These are phyloP conservation scores for Fraxinus anomala DNA, from an alignment of 257 asterid genomes.

Conservation along the genomic window DNA sequence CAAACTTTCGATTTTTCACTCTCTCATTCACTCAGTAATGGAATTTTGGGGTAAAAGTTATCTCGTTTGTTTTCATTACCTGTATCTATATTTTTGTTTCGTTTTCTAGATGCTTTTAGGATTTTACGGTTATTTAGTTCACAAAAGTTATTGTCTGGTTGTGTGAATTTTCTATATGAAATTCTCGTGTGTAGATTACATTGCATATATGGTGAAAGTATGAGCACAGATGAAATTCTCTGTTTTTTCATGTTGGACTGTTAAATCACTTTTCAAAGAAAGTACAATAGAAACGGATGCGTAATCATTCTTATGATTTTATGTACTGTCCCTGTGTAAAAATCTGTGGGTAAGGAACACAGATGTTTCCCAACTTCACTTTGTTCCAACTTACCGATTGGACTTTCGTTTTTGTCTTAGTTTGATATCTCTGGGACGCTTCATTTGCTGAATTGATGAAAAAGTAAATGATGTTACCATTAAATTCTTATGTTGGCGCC, in stretches of 20 bases:
- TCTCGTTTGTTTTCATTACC: neutral
- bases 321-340: neutral
- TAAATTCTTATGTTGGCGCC: neutral
- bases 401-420: neutral
- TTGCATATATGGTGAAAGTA: too few species aligned
- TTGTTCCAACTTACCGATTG: neutral
- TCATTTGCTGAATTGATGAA: neutral
- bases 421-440: neutral
- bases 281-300: neutral
- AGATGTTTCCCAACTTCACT: neutral
- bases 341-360: neutral
- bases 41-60: slow-evolving; percentile 2
- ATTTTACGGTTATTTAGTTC: neutral
- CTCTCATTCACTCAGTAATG: neutral
- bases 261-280: neutral
- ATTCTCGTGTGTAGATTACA: too few species aligned
- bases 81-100: neutral
- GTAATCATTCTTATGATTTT: neutral
- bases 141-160: neutral
- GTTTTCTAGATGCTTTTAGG: neutral
- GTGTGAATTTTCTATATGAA: too few species aligned
- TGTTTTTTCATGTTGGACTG: neutral
- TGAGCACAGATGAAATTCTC: too few species aligned
- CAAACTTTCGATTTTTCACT: neutral
- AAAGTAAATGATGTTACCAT: neutral